phyloP scores from a whole-genome alignment of 345 rosid genomes.

The Gynandropsis gynandra region DNA sequence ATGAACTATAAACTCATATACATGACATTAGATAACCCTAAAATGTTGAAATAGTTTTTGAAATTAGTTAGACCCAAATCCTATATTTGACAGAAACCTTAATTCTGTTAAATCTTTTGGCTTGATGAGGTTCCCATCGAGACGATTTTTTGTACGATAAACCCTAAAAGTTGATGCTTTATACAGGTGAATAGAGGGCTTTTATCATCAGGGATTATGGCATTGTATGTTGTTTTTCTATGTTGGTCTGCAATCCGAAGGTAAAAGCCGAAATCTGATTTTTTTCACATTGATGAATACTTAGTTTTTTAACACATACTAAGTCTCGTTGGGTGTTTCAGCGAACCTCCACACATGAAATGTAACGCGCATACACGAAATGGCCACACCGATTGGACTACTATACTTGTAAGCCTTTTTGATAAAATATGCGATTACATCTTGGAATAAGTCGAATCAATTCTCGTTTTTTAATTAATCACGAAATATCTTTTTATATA shows the following conservation, averaged over 20 bases:
- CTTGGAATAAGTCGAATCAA: constrained; percentile 23
- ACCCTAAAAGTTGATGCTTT: neutral
- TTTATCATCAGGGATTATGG: constrained; percentile 82
- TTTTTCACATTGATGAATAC: neutral
- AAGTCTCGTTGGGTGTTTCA: constrained; percentile 27
- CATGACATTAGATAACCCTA: too few species aligned
- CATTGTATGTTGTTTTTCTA: constrained; percentile 74
- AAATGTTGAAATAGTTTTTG: too few species aligned
- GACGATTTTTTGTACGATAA: too few species aligned
- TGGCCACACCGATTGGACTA: constrained; percentile 54
- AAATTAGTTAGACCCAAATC: too few species aligned
- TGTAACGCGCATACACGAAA: constrained; percentile 43
- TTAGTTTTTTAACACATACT: constrained; percentile 12
- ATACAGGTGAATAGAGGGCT: constrained; percentile 67
- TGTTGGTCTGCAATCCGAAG: constrained; percentile 98
- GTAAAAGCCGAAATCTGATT: constrained; percentile 28
- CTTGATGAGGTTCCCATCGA: too few species aligned
- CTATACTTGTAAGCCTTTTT: constrained; percentile 71
- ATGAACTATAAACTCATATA: too few species aligned
- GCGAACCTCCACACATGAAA: constrained; percentile 59
- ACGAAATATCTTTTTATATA: neutral
- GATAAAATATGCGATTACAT: too few species aligned
- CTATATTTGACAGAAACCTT: too few species aligned
- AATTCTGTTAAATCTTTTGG: too few species aligned
- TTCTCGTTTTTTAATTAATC: constrained; percentile 1